Percentiles rank a stretch among this genome's conserved stretches.
Evolutionary conservation across 495 filamentous ascomycete genomes (phyloP).

Genomic region (Annulohypoxylon moriforme): DNA sequence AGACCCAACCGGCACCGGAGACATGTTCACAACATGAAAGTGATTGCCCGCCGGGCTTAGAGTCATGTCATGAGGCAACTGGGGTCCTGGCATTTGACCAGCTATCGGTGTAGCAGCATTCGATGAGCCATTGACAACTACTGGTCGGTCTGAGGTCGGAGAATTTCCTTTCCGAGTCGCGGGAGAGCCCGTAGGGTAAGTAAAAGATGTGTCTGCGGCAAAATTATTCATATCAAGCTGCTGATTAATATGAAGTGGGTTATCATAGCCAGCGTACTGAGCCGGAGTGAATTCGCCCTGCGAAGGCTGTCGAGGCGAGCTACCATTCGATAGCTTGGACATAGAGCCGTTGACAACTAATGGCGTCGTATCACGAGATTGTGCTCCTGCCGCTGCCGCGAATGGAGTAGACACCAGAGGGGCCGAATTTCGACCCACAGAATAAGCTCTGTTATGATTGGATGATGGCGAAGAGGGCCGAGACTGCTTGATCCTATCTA

Average conservation of each 20-base stretch:
- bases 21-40: constrained; percentile 25
- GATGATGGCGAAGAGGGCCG: constrained; percentile 66
- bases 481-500: constrained; percentile 64
- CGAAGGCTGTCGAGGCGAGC: constrained; percentile 40
- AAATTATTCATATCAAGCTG: constrained; percentile 37
- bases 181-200: constrained; percentile 27
- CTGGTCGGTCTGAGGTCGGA: constrained; percentile 53
- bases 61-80: constrained; percentile 38
- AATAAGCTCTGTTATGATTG: constrained; percentile 58
- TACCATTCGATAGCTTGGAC: constrained; percentile 41
- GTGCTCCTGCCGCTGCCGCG: constrained; percentile 43
- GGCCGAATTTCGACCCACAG: constrained; percentile 55
- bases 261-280: constrained; percentile 51
- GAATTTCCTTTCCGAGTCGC: constrained; percentile 42
- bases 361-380: constrained; percentile 50
- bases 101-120: constrained; percentile 12
- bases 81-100: constrained; percentile 21
- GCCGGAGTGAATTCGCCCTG: constrained; percentile 41
- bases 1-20: constrained; percentile 17
- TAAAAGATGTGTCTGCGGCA: constrained; percentile 38
- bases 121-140: constrained; percentile 63
- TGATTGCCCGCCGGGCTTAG: constrained; percentile 18
- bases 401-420: constrained; percentile 52
- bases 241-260: constrained; percentile 56
- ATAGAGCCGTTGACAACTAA: constrained; percentile 61